Evolutionary conservation across 179 eudicot genomes (phyloP).

Genomic region (Monotropa hypopitys): DNA sequence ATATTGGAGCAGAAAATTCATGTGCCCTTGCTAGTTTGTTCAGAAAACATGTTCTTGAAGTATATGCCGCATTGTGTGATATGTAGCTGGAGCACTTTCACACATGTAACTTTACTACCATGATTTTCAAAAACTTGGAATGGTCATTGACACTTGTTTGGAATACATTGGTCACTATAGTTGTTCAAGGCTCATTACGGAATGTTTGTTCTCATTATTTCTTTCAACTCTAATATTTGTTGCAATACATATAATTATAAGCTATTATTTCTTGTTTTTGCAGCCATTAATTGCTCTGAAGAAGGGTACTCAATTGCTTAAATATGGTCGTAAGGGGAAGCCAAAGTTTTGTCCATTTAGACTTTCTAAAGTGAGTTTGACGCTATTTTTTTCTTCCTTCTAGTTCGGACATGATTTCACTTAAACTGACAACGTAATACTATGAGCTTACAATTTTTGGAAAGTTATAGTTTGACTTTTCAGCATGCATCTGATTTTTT

Average conservation of each 20-base stretch:
- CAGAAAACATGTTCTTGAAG: neutral
- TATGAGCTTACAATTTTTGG: neutral
- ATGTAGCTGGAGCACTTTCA: neutral
- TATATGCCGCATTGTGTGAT: neutral
- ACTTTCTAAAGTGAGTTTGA: slow-evolving; percentile 71
- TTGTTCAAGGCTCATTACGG: neutral
- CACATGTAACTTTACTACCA: neutral
- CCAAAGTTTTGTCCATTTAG: slow-evolving; percentile 88
- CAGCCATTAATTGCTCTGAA: slow-evolving; percentile 85
- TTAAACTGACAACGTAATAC: neutral
- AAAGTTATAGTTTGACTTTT: neutral
- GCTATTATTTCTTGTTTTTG: slow-evolving; percentile 11
- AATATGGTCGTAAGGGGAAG: slow-evolving; percentile 97
- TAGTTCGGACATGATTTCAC: neutral
- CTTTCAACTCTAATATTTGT: neutral
- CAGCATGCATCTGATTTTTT: neutral
- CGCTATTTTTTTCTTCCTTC: slow-evolving; percentile 1
- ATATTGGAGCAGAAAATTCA: neutral
- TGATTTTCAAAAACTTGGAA: neutral
- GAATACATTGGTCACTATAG: neutral
- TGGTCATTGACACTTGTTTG: neutral
- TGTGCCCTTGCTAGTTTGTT: too few relatives aligned
- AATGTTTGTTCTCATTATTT: neutral
- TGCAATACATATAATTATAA: neutral
- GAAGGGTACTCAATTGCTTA: slow-evolving; percentile 90